Evolutionary conservation across 2,329 filamentous ascomycete species (phyloP).

Genomic region (Ceratocystis harringtonii): DNA sequence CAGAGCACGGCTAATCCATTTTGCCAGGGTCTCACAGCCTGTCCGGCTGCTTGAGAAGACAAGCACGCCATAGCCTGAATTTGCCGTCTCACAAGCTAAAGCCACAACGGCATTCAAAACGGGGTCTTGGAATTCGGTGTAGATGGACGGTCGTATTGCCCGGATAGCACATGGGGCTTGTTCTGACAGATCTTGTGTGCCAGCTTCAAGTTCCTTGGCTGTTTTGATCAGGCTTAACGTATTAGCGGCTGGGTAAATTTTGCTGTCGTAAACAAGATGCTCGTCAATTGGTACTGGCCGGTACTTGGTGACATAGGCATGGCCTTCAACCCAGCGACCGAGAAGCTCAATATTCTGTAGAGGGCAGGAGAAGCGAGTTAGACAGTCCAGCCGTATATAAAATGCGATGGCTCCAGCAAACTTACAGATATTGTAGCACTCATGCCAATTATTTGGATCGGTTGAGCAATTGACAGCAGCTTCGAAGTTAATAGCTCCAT

Average conservation of each 20-base stretch:
- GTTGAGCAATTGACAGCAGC: slow-evolving; percentile 49
- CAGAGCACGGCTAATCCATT: slow-evolving; percentile 51
- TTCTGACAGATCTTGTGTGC: slow-evolving; percentile 22
- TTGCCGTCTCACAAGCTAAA: slow-evolving; percentile 52
- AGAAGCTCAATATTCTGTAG: slow-evolving; percentile 52
- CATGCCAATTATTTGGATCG: slow-evolving; percentile 62
- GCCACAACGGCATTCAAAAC: slow-evolving; percentile 57
- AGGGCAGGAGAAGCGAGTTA: not conserved
- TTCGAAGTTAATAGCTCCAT: slow-evolving; percentile 63
- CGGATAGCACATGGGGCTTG: slow-evolving; percentile 25
- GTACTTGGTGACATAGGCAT: slow-evolving; percentile 58
- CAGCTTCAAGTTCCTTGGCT: slow-evolving; percentile 34
- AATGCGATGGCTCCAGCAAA: slow-evolving; percentile 9
- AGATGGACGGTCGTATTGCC: slow-evolving; percentile 39
- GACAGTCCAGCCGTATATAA: no score
- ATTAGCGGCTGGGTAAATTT: slow-evolving; percentile 44
- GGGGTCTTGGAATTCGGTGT: slow-evolving; percentile 48
- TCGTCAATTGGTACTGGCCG: slow-evolving; percentile 63
- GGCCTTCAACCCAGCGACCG: slow-evolving; percentile 54
- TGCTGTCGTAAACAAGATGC: slow-evolving; percentile 55
- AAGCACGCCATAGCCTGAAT: slow-evolving; percentile 53
- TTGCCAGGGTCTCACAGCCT: slow-evolving; percentile 53
- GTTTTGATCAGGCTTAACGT: slow-evolving; percentile 44
- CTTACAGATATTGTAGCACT: slow-evolving; percentile 60
- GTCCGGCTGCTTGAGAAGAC: slow-evolving; percentile 59